Base-by-base conservation (phyloP, 345 rosid species). In the Citrus maxima region DNA sequence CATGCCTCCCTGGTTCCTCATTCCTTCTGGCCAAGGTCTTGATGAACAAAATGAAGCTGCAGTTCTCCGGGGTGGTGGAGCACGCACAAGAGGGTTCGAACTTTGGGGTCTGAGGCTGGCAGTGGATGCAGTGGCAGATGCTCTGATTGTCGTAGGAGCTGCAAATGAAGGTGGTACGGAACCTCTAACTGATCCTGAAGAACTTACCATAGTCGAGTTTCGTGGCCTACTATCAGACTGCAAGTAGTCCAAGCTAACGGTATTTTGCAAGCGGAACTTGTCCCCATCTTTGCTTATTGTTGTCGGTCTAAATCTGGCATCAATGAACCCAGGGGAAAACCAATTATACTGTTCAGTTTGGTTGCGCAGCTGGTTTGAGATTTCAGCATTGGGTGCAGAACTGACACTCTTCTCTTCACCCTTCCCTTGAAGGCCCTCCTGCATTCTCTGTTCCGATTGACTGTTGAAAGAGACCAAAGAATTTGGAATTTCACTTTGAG, bases 11-110 rank as follows among this genome's bases (percentile, higher is more conserved):
- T 34, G 27, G 56, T 40, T 67, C 68, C 30, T 59, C 51, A 10
- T 74, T n/a, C 27, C 74, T 74, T 66, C 82, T 10, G 56, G 82
- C 69, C 78, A 67, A 58, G 82, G 69, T 60, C 62, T 67, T 19
- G 74, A 4, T n/a, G 61, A 79, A 74, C 74, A 74, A 34, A 69
- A 42, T 59, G 78, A 58, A 32, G 75, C 37, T 42, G 42, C 35
- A 10, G 68, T 42, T 78, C 74, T 77, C 60, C 54, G 70, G 49
- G 82, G 69, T 0, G 19, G 74, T 10, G 78, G 70, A 30, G 74
- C 61, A 24, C 16, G 32, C 55, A 59, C 25, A 24, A 0, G 55
- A 22, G 63, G 55, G n/a, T 58, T 71, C 27, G 56, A 61, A 67
- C 68, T 76, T 58, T 40, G 72, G 6, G 77, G 81, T 78, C 34